Evolutionary conservation across 208 protist genomes (phyloP).

Genomic region (Acanthamoeba royreba): DNA sequence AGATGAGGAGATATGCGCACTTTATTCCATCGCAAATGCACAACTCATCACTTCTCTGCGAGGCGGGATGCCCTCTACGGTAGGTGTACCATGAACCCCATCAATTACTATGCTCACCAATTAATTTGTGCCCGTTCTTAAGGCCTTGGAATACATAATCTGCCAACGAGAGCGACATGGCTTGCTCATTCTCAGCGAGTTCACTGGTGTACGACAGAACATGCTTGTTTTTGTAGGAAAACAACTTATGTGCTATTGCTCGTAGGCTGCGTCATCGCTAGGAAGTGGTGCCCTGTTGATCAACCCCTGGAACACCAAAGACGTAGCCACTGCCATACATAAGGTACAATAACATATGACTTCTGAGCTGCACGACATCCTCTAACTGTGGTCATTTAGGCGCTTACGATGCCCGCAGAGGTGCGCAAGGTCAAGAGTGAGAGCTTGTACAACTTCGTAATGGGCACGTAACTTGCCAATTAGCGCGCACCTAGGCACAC

Average conservation of each 20-base stretch:
- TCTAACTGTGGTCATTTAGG: neutral
- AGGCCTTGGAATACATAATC: slow-evolving; percentile 58
- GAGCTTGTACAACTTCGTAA: neutral
- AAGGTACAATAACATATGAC: neutral
- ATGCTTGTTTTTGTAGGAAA: neutral
- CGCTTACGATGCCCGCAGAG: slow-evolving; percentile 24
- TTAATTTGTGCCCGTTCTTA: neutral
- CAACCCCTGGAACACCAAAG: neutral
- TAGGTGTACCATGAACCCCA: neutral
- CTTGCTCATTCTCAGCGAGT: slow-evolving; percentile 76
- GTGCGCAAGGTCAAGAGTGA: slow-evolving; percentile 2
- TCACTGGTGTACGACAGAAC: slow-evolving; percentile 68
- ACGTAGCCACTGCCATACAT: slow-evolving; percentile 1
- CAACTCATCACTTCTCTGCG: slow-evolving; percentile 9
- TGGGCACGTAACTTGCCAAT: neutral
- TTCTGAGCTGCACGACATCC: too few species aligned
- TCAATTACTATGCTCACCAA: neutral
- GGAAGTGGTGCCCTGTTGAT: slow-evolving; percentile 15
- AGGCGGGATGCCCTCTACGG: neutral
- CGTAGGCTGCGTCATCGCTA: neutral
- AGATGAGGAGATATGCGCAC: neutral
- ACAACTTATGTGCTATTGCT: neutral
- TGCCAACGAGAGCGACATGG: slow-evolving; percentile 60
- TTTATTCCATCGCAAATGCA: neutral
- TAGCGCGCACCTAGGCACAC: neutral